A percentile compares a stretch with the other conserved stretches of the same genome.
These are phyloP conservation scores for Piper longum DNA, from an alignment of 164 flowering plant species.

Conservation along the genomic window DNA sequence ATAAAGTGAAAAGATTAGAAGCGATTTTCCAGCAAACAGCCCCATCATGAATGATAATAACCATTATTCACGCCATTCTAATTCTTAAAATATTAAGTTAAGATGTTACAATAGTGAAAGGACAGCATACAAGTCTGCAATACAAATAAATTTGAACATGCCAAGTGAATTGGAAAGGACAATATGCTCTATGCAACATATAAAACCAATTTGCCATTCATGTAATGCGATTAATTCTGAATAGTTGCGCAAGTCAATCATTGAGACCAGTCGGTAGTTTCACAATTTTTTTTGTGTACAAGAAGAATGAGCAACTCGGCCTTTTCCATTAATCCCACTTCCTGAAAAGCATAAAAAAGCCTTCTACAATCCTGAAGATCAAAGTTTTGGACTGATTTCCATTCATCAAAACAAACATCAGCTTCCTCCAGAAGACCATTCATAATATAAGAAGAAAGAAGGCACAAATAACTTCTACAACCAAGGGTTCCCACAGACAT, in stretches of 20 bases:
- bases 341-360: constrained; percentile 39
- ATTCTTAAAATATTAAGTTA: too few species aligned
- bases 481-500: constrained; percentile 64
- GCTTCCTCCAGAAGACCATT: constrained; percentile 60
- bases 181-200: not conserved
- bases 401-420: constrained; percentile 51
- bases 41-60: too few species aligned
- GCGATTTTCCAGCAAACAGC: not conserved
- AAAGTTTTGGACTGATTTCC: constrained; percentile 58
- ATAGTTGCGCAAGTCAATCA: constrained; percentile 1
- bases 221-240: not conserved
- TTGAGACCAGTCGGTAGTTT: constrained; percentile 12
- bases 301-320: constrained; percentile 22
- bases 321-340: constrained; percentile 31
- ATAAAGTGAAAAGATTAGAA: not conserved
- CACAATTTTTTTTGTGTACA: constrained; percentile 18
- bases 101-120: too few species aligned
- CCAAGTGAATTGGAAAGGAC: not conserved
- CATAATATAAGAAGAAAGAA: constrained; percentile 64
- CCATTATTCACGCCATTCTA: too few species aligned
- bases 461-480: constrained; percentile 48
- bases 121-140: too few species aligned
- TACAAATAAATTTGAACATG: not conserved
- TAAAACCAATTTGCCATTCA: not conserved
- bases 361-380: constrained; percentile 30